These are phyloP conservation scores for Penicillium verrucosum DNA, from an alignment of 2,329 filamentous ascomycete species.

Conservation along the genomic window DNA sequence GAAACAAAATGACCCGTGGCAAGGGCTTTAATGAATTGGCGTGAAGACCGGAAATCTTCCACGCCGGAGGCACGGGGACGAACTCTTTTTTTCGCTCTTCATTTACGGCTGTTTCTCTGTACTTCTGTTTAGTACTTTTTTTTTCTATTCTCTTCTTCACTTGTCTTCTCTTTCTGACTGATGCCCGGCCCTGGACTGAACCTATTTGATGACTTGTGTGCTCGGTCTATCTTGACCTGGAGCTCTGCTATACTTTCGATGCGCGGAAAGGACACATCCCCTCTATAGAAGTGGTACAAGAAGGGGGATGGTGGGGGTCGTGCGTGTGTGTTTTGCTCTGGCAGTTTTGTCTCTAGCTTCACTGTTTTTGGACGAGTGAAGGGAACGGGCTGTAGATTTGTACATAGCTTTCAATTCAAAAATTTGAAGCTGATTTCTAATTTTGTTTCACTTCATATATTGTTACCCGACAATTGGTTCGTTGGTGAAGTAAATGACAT, in stretches of 20 bases:
- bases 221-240: constrained; percentile 8
- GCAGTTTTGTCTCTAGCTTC: not conserved
- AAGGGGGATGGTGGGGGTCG: not conserved
- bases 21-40: not conserved
- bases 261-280: not conserved
- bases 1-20: constrained; percentile 1
- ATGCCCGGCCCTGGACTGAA: constrained; percentile 2
- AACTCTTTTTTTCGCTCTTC: constrained; percentile 2
- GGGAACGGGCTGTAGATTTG: constrained; percentile 13
- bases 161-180: constrained; percentile 5
- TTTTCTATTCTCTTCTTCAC: not conserved
- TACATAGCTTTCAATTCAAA: constrained; percentile 23
- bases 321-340: not conserved
- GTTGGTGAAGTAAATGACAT: too few relatives aligned
- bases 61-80: constrained; percentile 9
- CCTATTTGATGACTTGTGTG: constrained; percentile 12
- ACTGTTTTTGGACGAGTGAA: not conserved
- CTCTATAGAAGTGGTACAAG: not conserved
- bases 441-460: not conserved
- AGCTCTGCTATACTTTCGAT: constrained; percentile 2
- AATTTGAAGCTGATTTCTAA: constrained; percentile 14
- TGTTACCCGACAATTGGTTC: not conserved
- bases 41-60: constrained; percentile 2
- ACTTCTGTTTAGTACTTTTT: constrained; percentile 8
- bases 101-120: constrained; percentile 20